Evolutionary conservation across 2,329 filamentous ascomycete species (phyloP).

Genomic region (Lachnellula willkommii): DNA sequence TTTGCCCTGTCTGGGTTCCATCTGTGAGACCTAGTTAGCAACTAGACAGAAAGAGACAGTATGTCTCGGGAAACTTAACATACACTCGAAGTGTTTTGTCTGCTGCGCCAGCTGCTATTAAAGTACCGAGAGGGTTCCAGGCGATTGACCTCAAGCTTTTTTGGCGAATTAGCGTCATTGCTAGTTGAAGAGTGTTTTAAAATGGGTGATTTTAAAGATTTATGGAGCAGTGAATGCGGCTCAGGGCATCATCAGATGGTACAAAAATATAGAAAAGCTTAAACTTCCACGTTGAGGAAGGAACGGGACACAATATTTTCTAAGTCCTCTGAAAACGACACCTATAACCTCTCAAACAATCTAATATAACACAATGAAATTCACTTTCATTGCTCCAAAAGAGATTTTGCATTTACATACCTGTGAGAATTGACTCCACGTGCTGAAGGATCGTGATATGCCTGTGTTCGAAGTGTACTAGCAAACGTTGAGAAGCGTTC

Average conservation of each 20-base stretch:
- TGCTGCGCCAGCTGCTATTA: conserved; percentile 74
- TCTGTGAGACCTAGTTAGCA: conserved; percentile 9
- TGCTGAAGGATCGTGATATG: conserved; percentile 58
- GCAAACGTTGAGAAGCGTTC: conserved; percentile 66
- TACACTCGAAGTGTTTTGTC: conserved; percentile 64
- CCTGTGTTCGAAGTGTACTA: conserved; percentile 61
- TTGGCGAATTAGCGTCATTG: neutral
- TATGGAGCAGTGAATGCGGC: neutral
- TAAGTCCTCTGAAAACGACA: no score
- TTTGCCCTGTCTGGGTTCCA: conserved; percentile 77
- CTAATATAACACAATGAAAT: no score
- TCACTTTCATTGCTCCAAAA: neutral
- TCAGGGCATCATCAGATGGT: neutral
- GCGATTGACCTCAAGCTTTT: conserved; percentile 69
- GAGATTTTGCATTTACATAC: conserved; percentile 37
- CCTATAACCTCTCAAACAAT: no score
- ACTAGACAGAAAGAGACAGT: neutral
- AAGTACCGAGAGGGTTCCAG: conserved; percentile 80
- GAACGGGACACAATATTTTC: no score
- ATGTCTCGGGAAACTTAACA: neutral
- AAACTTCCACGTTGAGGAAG: no score
- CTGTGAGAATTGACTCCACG: conserved; percentile 51
- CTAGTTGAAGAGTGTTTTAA: neutral
- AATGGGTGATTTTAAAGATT: neutral
- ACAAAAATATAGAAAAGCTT: neutral